Conservation (phyloP, 2,329 filamentous ascomycete genomes). For the Phaeosphaeria sp. region DNA sequence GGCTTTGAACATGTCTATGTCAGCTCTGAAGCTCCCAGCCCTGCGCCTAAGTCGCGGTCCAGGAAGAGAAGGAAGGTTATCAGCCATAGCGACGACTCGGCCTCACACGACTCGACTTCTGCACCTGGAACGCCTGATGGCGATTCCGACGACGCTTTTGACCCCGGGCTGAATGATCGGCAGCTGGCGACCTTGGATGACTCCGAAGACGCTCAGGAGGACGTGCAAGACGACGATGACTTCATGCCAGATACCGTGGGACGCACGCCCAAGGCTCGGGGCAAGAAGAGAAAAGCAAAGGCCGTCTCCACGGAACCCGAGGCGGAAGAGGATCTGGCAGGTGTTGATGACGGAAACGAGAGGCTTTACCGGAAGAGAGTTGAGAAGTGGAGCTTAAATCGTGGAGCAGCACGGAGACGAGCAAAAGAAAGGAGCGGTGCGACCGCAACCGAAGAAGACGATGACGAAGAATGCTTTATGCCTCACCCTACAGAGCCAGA, state of each 20-base stretch:
- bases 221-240: slow-evolving; percentile 43
- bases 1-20: slow-evolving; percentile 50
- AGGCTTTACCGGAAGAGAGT: slow-evolving; percentile 77
- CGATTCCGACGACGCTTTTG: slow-evolving; percentile 51
- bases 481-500: slow-evolving; percentile 85
- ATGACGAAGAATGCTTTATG: slow-evolving; percentile 76
- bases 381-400: slow-evolving; percentile 72
- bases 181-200: slow-evolving; percentile 48
- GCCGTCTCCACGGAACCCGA: slow-evolving; percentile 26
- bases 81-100: slow-evolving; percentile 11
- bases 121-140: slow-evolving; percentile 29
- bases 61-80: slow-evolving; percentile 48
- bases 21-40: slow-evolving; percentile 41
- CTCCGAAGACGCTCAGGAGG: slow-evolving; percentile 44
- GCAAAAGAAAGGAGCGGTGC: slow-evolving; percentile 46
- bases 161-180: slow-evolving; percentile 49
- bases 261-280: slow-evolving; percentile 47
- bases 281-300: slow-evolving; percentile 37
- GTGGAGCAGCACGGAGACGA: slow-evolving; percentile 65
- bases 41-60: slow-evolving; percentile 35
- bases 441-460: slow-evolving; percentile 37
- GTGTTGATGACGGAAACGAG: slow-evolving; percentile 89
- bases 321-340: slow-evolving; percentile 62
- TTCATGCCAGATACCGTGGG: slow-evolving; percentile 38
- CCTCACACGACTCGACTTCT: slow-evolving; percentile 24